These are phyloP conservation scores for Aschersonia sp. DNA, from an alignment of 2,329 filamentous ascomycete genomes.

Conservation along the genomic window DNA sequence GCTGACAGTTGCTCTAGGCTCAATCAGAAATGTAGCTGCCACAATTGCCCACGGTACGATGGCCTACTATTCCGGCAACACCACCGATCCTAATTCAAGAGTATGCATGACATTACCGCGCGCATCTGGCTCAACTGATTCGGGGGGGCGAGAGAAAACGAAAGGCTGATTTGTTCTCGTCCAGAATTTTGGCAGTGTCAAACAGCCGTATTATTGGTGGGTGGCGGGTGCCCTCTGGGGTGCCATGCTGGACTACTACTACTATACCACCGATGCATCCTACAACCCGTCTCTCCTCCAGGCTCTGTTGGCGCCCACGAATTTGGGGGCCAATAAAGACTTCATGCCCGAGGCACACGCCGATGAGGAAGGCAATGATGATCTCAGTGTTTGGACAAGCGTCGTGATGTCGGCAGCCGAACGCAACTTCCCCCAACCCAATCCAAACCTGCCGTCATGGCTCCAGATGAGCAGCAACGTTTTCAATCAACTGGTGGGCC, in stretches of 20 bases:
- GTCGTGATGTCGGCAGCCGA: constrained; percentile 54
- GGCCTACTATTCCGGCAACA: constrained; percentile 49
- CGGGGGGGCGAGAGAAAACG: background rate
- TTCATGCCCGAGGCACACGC: constrained; percentile 42
- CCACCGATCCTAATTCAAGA: constrained; percentile 28
- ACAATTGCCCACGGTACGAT: constrained; percentile 46
- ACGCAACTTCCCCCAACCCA: constrained; percentile 48
- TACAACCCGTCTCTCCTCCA: constrained; percentile 47
- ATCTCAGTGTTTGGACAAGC: constrained; percentile 62
- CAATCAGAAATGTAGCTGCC: constrained; percentile 45
- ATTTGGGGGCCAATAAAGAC: constrained; percentile 40
- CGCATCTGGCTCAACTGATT: background rate
- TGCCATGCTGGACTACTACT: constrained; percentile 55
- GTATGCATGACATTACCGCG: constrained; percentile 13
- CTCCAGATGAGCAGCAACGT: constrained; percentile 53
- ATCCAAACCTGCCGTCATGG: constrained; percentile 44
- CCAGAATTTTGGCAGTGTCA: constrained; percentile 45
- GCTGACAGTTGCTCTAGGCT: constrained; percentile 27
- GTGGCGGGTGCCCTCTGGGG: constrained; percentile 51
- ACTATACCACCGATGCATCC: constrained; percentile 45
- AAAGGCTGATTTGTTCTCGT: background rate
- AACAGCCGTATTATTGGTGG: constrained; percentile 56
- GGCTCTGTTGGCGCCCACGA: constrained; percentile 39
- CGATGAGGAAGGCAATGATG: constrained; percentile 56
- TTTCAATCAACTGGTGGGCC: constrained; percentile 53